Conservation (phyloP, 108 stramenopile species). For the Skeletonema grethae region DNA sequence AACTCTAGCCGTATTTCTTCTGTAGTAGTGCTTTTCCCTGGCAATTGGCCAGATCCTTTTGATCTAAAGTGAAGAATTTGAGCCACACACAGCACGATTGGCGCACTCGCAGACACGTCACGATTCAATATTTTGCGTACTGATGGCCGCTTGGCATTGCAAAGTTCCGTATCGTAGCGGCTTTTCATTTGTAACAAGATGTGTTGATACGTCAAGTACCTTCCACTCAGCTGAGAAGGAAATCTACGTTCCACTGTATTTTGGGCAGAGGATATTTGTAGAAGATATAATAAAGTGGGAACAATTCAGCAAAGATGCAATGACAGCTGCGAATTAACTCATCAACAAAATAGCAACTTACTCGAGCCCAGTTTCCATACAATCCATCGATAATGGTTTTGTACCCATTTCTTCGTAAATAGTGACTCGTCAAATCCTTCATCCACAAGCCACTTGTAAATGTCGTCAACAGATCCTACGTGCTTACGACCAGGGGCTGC, state of each 20-base stretch:
- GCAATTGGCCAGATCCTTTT: conserved; percentile 5
- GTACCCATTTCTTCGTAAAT: conserved; percentile 63
- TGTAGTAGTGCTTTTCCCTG: neutral
- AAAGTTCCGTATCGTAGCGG: conserved; percentile 74
- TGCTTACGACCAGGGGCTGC: conserved; percentile 12
- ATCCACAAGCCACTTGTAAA: conserved; percentile 39
- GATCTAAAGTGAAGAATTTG: conserved; percentile 48
- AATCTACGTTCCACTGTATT: conserved; percentile 66
- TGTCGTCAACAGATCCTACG: conserved; percentile 42
- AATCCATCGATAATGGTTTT: conserved; percentile 79
- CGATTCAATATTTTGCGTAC: conserved; percentile 78
- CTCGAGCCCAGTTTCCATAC: conserved; percentile 78
- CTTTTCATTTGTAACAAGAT: conserved; percentile 56
- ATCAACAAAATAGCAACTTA: neutral
- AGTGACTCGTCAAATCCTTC: conserved; percentile 54
- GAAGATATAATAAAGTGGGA: neutral
- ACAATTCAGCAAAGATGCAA: neutral
- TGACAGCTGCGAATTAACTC: neutral
- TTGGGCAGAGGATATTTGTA: neutral
- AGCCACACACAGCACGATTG: conserved; percentile 69
- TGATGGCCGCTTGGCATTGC: conserved; percentile 57
- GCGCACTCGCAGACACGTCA: conserved; percentile 56
- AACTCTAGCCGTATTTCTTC: conserved; percentile 56
- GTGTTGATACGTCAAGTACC: conserved; percentile 62
- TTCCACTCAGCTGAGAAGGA: conserved; percentile 47